Conservation (phyloP, 768 basidiomycete genomes). For the Leccinum olivaceopallidum region DNA sequence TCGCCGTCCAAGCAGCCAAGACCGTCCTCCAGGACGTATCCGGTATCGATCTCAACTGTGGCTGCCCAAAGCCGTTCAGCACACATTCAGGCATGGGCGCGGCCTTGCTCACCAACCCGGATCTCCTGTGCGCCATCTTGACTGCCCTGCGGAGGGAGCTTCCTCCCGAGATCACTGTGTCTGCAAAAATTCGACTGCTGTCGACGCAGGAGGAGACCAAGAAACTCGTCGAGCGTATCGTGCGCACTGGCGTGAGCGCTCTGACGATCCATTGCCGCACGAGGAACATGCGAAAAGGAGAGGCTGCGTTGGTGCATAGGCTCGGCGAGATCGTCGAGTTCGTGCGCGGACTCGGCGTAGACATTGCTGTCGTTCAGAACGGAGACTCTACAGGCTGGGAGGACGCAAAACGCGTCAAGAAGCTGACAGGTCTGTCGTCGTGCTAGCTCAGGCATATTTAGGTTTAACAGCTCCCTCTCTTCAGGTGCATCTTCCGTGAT, state of each 20-base stretch:
- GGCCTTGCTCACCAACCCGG: slow-evolving; percentile 88
- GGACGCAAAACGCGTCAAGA: slow-evolving; percentile 75
- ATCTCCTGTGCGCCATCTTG: slow-evolving; percentile 87
- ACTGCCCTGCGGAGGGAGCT: slow-evolving; percentile 71
- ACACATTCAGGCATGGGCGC: slow-evolving; percentile 96
- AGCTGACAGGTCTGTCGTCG: slow-evolving; percentile 61
- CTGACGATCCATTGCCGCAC: slow-evolving; percentile 97
- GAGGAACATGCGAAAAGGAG: slow-evolving; percentile 82
- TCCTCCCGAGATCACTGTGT: slow-evolving; percentile 80
- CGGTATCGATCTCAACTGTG: slow-evolving; percentile 96
- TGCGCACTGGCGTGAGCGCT: slow-evolving; percentile 83
- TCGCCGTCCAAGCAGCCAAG: slow-evolving; percentile 91
- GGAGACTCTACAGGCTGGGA: slow-evolving; percentile 84
- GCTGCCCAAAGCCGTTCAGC: slow-evolving; percentile 96
- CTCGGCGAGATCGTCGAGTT: slow-evolving; percentile 85
- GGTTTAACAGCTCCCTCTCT: neutral
- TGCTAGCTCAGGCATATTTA: neutral
- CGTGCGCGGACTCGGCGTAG: slow-evolving; percentile 70
- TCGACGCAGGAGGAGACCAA: slow-evolving; percentile 87
- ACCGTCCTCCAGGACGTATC: slow-evolving; percentile 86
- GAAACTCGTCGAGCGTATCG: slow-evolving; percentile 84
- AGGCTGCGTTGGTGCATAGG: slow-evolving; percentile 75
- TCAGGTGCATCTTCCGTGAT: slow-evolving; percentile 87
- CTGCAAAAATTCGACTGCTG: slow-evolving; percentile 90
- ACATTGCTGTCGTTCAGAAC: slow-evolving; percentile 90